These are phyloP conservation scores for Neopestalotiopsis sp. DNA, from an alignment of 2,329 filamentous ascomycete species.

Conservation along the genomic window DNA sequence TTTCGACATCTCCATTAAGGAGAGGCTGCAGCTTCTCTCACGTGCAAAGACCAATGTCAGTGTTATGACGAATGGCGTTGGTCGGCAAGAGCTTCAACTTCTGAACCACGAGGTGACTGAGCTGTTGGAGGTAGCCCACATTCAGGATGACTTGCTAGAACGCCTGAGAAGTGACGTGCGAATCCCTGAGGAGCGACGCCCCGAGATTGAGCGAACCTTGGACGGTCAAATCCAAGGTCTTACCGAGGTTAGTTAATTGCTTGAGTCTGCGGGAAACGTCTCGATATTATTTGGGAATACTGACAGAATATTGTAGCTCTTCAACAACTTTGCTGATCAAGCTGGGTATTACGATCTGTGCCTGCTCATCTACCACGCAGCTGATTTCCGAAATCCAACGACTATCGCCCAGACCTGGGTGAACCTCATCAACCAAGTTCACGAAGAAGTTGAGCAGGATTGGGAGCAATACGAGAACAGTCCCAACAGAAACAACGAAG, in stretches of 20 bases:
- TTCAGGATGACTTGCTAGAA: slow-evolving; percentile 90
- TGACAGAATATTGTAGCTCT: slow-evolving; percentile 65
- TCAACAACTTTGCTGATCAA: slow-evolving; percentile 88
- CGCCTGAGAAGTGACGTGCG: slow-evolving; percentile 76
- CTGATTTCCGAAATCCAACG: slow-evolving; percentile 86
- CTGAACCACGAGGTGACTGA: slow-evolving; percentile 85
- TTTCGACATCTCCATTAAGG: slow-evolving; percentile 79
- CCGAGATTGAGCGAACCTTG: slow-evolving; percentile 69
- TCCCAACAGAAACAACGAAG: slow-evolving; percentile 38
- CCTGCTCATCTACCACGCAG: slow-evolving; percentile 88
- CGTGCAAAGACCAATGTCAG: slow-evolving; percentile 92
- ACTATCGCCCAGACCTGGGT: slow-evolving; percentile 88
- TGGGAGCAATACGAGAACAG: slow-evolving; percentile 42
- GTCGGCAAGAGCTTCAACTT: slow-evolving; percentile 81
- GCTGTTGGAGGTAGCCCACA: slow-evolving; percentile 88
- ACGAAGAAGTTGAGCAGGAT: slow-evolving; percentile 58
- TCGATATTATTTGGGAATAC: background rate
- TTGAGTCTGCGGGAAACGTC: background rate
- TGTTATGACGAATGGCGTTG: slow-evolving; percentile 77
- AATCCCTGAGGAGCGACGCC: slow-evolving; percentile 66
- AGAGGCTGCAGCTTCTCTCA: slow-evolving; percentile 87
- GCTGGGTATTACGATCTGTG: slow-evolving; percentile 94
- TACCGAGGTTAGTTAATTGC: slow-evolving; percentile 67
- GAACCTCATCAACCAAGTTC: slow-evolving; percentile 76
- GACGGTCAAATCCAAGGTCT: slow-evolving; percentile 81